Percentiles rank a stretch among this genome's conserved stretches.
Evolutionary conservation across 257 asterid genomes (phyloP).

Genomic region (Solanum piurae): DNA sequence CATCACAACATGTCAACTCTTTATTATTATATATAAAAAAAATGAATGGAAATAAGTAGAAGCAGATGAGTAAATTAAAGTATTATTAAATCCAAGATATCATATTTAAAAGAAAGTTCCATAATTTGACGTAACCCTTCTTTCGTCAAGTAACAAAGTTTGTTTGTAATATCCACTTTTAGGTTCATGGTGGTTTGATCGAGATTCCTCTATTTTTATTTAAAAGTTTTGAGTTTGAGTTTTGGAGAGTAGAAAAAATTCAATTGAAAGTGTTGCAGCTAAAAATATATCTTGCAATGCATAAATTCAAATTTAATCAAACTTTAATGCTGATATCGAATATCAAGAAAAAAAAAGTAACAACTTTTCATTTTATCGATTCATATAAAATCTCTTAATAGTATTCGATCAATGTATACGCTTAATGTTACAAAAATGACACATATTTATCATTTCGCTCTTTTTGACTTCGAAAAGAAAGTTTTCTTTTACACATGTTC

Average conservation of each 20-base stretch:
- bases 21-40: no score
- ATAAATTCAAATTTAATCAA: no score
- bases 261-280: accelerated
- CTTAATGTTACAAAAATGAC: background rate
- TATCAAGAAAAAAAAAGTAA: background rate
- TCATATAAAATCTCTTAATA: background rate
- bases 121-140: background rate
- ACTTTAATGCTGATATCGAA: no score
- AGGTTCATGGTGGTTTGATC: accelerated
- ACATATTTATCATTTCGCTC: background rate
- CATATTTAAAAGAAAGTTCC: background rate
- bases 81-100: background rate
- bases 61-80: background rate
- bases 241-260: background rate
- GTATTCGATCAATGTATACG: background rate
- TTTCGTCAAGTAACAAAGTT: background rate
- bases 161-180: background rate
- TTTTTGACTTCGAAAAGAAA: no score
- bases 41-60: background rate
- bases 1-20: background rate
- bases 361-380: background rate
- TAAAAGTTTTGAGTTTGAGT: background rate
- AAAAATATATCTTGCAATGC: background rate
- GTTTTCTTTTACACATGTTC: no score
- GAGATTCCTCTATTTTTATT: accelerated